Conservation (phyloP, 169 alveolate genomes). For the Eimeria acervulina region DNA sequence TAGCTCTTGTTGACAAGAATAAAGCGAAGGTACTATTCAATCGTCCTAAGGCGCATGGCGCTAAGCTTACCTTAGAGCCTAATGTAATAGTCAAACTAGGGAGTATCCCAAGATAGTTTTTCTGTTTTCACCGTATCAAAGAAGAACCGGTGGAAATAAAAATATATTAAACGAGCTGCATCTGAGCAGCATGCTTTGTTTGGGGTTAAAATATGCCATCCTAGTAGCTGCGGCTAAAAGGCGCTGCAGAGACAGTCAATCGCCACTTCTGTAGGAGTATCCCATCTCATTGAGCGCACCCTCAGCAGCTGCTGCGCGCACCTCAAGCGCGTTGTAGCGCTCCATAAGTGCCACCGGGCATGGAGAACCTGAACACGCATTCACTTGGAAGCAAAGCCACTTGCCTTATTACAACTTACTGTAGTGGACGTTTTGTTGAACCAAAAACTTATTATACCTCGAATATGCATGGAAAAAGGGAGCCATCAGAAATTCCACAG, state of each 20-base stretch:
- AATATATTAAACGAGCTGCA: not conserved
- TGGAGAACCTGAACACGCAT: slow-evolving; percentile 44
- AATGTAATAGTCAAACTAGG: not conserved
- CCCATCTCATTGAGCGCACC: slow-evolving; percentile 76
- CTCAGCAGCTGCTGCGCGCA: slow-evolving; percentile 57
- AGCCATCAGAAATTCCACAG: not conserved
- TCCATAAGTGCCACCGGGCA: slow-evolving; percentile 62
- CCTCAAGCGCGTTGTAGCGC: not conserved
- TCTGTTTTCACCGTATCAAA: not conserved
- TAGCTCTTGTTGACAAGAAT: too few species aligned
- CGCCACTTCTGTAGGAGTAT: slow-evolving; percentile 13
- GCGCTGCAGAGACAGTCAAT: slow-evolving; percentile 36
- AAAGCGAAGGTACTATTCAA: too few species aligned
- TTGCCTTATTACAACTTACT: not conserved
- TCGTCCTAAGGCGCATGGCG: too few species aligned
- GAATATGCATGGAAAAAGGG: not conserved
- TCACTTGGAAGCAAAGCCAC: not conserved
- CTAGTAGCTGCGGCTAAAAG: not conserved
- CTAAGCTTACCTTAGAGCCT: not conserved
- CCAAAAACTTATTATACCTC: not conserved
- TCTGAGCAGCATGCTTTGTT: not conserved
- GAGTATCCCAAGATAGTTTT: not conserved
- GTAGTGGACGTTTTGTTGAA: not conserved
- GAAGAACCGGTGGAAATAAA: not conserved
- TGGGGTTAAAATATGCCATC: not conserved